These are phyloP conservation scores for Schizosaccharomyces cryophilus DNA, from an alignment of 805 yeast genomes.

Conservation along the genomic window DNA sequence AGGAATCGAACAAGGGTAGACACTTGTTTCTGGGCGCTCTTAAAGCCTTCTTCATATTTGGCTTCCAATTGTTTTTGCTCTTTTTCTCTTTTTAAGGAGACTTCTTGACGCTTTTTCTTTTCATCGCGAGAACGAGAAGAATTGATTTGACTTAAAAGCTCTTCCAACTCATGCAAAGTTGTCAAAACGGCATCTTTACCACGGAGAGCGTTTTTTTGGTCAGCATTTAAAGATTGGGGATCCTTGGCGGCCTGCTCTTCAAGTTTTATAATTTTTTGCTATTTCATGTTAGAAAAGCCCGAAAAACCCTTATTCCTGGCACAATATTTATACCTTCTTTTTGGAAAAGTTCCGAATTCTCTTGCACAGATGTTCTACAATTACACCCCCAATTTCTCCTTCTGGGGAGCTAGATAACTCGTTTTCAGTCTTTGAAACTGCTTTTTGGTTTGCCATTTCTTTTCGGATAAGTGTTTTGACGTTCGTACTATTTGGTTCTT, in stretches of 20 bases:
- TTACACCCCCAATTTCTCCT: not conserved
- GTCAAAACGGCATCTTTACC: constrained; percentile 1
- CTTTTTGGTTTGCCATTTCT: not conserved
- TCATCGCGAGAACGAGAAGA: not conserved
- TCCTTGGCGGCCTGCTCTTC: not conserved
- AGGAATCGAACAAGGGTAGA: not conserved
- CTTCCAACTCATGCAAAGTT: not conserved
- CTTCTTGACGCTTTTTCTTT: not conserved
- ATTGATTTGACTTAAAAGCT: not conserved
- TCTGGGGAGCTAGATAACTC: not conserved
- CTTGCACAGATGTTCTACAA: not conserved
- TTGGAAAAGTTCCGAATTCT: not conserved
- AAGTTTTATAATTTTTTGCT: not conserved
- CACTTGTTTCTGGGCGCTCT: not conserved
- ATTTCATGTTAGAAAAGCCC: not conserved
- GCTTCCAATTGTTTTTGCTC: not conserved
- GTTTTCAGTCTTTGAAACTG: not conserved
- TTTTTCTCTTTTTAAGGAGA: not conserved
- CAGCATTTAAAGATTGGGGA: not conserved
- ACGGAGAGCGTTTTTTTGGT: not conserved
- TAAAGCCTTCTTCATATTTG: not conserved
- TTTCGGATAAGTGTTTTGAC: not conserved
- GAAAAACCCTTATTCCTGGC: too few relatives aligned
- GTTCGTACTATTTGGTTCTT: not conserved
- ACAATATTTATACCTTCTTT: not conserved